These are phyloP conservation scores for Solanum appendiculatum DNA, from an alignment of 257 asterid species.

Conservation along the genomic window DNA sequence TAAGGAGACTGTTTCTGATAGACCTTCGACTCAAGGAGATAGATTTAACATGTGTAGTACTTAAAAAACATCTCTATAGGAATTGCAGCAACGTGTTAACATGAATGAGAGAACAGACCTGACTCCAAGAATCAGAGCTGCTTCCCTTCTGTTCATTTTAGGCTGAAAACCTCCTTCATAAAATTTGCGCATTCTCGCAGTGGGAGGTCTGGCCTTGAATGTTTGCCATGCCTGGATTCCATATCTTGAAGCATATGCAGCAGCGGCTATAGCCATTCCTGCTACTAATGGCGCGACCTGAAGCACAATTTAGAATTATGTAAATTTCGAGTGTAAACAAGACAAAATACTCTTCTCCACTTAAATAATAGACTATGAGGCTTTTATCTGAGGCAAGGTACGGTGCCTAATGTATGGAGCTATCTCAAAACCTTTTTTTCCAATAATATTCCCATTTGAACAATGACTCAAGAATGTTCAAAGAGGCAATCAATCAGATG, in stretches of 20 bases:
- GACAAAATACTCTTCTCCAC: not conserved
- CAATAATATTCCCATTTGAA: not conserved
- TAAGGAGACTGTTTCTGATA: not conserved
- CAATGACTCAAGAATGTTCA: not conserved
- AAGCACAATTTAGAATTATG: not conserved
- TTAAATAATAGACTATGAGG: not conserved
- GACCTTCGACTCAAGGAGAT: not conserved
- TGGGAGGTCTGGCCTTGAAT: slow-evolving; percentile 75
- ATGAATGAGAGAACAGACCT: slow-evolving; percentile 25
- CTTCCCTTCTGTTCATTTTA: slow-evolving; percentile 80
- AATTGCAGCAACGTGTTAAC: not conserved
- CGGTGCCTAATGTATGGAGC: not conserved
- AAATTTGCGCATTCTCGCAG: slow-evolving; percentile 67
- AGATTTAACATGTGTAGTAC: not conserved
- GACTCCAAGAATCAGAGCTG: slow-evolving; percentile 83
- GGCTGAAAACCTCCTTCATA: slow-evolving; percentile 93
- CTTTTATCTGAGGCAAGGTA: not conserved
- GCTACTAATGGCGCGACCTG: slow-evolving; percentile 62
- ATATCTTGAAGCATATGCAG: slow-evolving; percentile 70
- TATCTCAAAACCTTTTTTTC: not conserved
- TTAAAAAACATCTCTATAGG: not conserved
- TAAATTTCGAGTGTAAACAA: not conserved
- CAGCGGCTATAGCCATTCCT: slow-evolving; percentile 70
- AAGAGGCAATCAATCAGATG: not conserved
- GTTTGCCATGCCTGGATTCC: slow-evolving; percentile 85